Conservation (phyloP, 345 rosid genomes). For the Linum trigynum region DNA sequence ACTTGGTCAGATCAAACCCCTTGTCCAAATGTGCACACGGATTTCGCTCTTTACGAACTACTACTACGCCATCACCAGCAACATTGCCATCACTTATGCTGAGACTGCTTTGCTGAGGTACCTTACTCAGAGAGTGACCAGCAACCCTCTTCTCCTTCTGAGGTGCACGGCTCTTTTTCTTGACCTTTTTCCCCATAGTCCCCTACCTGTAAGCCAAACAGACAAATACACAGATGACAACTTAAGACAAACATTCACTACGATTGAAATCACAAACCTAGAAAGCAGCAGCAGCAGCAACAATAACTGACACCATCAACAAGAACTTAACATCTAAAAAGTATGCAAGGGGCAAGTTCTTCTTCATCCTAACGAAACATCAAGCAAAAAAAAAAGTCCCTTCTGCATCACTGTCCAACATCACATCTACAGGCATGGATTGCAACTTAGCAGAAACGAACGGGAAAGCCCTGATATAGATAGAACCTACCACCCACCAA, state of each 20-base stretch:
- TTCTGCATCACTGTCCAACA: neutral
- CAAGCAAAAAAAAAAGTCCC: neutral
- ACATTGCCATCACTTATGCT: conserved; percentile 9
- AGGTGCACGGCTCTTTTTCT: conserved; percentile 59
- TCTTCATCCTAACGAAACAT: neutral
- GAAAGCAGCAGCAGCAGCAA: neutral
- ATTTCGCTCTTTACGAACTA: conserved; percentile 33
- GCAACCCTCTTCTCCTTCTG: conserved; percentile 40
- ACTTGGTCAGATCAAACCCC: conserved; percentile 44
- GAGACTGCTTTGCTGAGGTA: conserved; percentile 27
- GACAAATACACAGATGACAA: conserved; percentile 12
- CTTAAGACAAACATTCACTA: conserved; percentile 1
- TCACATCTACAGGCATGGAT: neutral
- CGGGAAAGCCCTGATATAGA: neutral
- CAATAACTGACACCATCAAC: too few relatives aligned
- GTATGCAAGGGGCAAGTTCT: too few relatives aligned
- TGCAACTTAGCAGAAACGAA: neutral
- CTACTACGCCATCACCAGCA: conserved; percentile 25
- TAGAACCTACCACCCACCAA: neutral
- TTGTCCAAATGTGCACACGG: conserved; percentile 55
- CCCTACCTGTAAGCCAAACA: conserved; percentile 25
- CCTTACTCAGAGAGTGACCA: conserved; percentile 26
- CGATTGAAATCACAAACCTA: neutral
- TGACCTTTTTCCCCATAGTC: conserved; percentile 78
- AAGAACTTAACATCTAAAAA: too few relatives aligned